These are phyloP conservation scores for Serendipita vermifera DNA, from an alignment of 768 basidiomycete species.

Conservation along the genomic window DNA sequence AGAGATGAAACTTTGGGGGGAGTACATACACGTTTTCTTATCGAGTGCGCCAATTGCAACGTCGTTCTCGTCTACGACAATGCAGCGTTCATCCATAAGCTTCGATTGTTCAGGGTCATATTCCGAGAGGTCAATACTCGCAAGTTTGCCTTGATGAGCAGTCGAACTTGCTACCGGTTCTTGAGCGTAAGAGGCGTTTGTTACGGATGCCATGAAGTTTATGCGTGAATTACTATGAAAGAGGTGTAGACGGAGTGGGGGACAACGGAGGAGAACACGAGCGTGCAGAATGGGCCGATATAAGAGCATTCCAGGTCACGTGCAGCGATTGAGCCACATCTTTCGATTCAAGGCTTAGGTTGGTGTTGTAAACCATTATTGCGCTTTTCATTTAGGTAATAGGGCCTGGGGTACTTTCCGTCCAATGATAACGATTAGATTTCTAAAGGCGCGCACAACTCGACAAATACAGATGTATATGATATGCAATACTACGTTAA, in stretches of 20 bases:
- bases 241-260: neutral
- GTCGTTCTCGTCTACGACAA: slow-evolving; percentile 82
- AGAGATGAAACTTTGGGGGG: neutral
- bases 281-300: neutral
- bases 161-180: slow-evolving; percentile 4
- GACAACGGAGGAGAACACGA: neutral
- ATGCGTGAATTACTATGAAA: neutral
- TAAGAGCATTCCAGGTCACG: too few species aligned
- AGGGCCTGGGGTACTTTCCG: too few species aligned
- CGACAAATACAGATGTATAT: too few species aligned
- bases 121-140: slow-evolving; percentile 59
- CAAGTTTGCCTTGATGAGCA: slow-evolving; percentile 26
- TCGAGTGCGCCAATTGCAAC: slow-evolving; percentile 72
- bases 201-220: neutral
- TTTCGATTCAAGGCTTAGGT: too few species aligned
- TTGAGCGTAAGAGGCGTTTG: neutral
- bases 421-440: too few species aligned
- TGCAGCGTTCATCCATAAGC: slow-evolving; percentile 93
- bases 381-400: too few species aligned
- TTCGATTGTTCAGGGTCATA: slow-evolving; percentile 91
- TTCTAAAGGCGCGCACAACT: too few species aligned
- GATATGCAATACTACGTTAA: too few species aligned
- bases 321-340: too few species aligned
- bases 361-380: too few species aligned
- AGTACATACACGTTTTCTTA: slow-evolving; percentile 84